Conservation (phyloP, 2,329 filamentous ascomycete species). For the Ophiocordyceps sinensis region DNA sequence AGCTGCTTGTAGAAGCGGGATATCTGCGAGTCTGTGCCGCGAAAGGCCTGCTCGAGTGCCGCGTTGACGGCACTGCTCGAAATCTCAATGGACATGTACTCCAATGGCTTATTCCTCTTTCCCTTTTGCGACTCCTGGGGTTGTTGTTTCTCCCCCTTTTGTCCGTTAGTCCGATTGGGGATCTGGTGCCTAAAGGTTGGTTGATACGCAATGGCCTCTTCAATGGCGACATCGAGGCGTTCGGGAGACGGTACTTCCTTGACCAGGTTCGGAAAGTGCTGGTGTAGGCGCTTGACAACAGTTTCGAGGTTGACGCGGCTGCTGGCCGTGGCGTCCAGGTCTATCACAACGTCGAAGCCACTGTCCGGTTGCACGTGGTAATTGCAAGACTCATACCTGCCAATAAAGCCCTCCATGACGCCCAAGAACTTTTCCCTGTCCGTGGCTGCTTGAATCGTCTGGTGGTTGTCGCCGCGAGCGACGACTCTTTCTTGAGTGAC, state of each 20-base stretch:
- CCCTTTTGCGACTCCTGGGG: conserved; percentile 9
- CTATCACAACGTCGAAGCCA: conserved; percentile 70
- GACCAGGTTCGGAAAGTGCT: conserved; percentile 65
- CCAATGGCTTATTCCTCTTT: conserved; percentile 28
- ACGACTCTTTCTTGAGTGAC: conserved; percentile 70
- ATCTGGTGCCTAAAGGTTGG: conserved; percentile 66
- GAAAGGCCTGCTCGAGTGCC: conserved; percentile 59
- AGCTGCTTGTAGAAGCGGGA: conserved; percentile 58
- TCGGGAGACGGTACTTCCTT: conserved; percentile 53
- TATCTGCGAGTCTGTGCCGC: conserved; percentile 27
- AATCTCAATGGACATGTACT: conserved; percentile 42
- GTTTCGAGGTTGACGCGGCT: conserved; percentile 79
- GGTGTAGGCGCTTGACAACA: conserved; percentile 55
- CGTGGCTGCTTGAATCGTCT: conserved; percentile 83
- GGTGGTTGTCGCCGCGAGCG: conserved; percentile 84
- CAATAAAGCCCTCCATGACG: conserved; percentile 92
- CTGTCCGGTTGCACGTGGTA: conserved; percentile 55
- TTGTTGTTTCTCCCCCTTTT: conserved; percentile 15
- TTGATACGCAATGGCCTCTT: conserved; percentile 59
- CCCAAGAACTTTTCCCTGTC: conserved; percentile 59
- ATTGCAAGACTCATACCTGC: conserved; percentile 69
- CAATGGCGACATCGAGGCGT: conserved; percentile 68
- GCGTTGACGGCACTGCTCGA: conserved; percentile 25
- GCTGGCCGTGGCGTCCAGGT: conserved; percentile 63
- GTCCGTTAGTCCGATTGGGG: conserved; percentile 35